These are phyloP conservation scores for Kentomonas sorsogonicus DNA, from an alignment of 208 protist species.

Conservation along the genomic window DNA sequence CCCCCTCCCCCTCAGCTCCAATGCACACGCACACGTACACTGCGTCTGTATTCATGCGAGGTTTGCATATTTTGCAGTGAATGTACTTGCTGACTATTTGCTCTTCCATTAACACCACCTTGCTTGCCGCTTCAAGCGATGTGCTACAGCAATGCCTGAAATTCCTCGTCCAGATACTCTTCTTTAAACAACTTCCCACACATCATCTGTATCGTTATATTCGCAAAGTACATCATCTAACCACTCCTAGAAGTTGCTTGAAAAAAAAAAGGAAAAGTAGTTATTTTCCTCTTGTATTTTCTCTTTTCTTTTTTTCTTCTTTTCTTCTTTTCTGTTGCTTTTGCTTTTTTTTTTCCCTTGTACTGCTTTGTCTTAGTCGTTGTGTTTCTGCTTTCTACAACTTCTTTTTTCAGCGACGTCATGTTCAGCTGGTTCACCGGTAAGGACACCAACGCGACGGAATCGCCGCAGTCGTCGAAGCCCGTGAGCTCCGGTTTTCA, in stretches of 20 bases:
- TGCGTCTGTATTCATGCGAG: no score
- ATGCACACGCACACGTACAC: no score
- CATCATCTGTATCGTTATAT: no score
- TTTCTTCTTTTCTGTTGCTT: not conserved
- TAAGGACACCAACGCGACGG: not conserved
- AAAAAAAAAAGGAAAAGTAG: constrained; percentile 9
- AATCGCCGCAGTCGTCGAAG: not conserved
- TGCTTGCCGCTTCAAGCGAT: no score
- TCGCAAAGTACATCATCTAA: not conserved
- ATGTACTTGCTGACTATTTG: no score
- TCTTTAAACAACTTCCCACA: no score
- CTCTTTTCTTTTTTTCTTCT: constrained; percentile 5
- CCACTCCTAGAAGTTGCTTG: not conserved
- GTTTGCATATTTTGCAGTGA: no score
- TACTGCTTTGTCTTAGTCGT: not conserved
- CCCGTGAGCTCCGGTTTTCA: no score
- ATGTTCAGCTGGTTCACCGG: constrained; percentile 32
- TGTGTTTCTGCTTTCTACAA: not conserved
- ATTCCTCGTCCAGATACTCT: no score
- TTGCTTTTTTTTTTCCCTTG: not conserved
- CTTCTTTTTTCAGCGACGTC: not conserved
- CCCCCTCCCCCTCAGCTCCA: no score
- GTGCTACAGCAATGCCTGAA: no score
- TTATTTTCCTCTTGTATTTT: not conserved
- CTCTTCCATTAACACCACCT: no score